Base-by-base conservation (phyloP, 2,329 filamentous ascomycete genomes). In the Fusarium anguioides region DNA sequence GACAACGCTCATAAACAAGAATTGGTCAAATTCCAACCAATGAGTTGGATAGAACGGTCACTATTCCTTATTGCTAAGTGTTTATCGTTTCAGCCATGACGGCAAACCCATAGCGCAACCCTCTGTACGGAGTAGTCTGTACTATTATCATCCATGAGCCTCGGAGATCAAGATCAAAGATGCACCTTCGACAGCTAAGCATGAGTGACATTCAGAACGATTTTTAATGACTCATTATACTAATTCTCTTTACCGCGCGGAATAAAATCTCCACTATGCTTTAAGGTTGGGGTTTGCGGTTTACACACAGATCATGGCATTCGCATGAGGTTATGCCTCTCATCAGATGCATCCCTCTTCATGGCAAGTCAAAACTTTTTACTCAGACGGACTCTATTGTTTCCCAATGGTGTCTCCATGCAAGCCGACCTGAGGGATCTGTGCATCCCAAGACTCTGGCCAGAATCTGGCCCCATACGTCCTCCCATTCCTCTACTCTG, bases 401-500 rank as follows among this genome's bases (percentile, higher is more conserved):
- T 55, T 24, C 26, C 44, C 14, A 36, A 21, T 15, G 6, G 27
- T 58, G 29, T 65, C 35, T 36, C n/a, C 23, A n/a, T 36, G 24
- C 10, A 27, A 37, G 20, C 37, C 44, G 14, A 18, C 20, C 18
- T 45, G 4, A 37, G 24, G 26, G 20, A 21, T 39, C 31, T 17
- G 15, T 15, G 33, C 9, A 24, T 47, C n/a, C 17, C 31, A 45
- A 42, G 41, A 36, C 35, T 31, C 33, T 35, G 17, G 37, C 27
- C 27, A 46, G 41, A 60, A 29, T 50, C 20, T 49, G 40, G 41
- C 23, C 35, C 23, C 33, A 20, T 27, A 36, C 29, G 35, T 20
- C 24, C 20, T 33, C 46, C 26, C 60, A 56, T 57, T 56, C 60
- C 64, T 61, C 14, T 17, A 40, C 23, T 27, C 37, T 36, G 37